Conservation (phyloP, 2,329 filamentous ascomycete species). For the Colletotrichum caudatum region DNA sequence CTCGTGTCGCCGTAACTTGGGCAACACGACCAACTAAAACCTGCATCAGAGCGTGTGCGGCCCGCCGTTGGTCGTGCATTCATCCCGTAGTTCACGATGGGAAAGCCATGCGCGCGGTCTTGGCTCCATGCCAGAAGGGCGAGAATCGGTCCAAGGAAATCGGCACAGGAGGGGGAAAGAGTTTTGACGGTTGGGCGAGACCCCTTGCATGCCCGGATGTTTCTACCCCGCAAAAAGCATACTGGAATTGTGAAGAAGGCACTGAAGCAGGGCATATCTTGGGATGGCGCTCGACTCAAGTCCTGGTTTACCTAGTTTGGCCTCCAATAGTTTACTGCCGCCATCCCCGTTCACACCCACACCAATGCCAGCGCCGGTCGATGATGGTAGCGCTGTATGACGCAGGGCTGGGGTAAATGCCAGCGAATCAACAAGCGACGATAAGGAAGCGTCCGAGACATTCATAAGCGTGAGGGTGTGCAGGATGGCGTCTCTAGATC, state of each 20-base stretch:
- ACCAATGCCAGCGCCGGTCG: constrained; percentile 29
- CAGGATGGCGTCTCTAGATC: constrained; percentile 31
- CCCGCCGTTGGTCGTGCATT: constrained; percentile 3
- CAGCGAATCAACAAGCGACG: constrained; percentile 32
- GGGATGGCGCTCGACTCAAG: constrained; percentile 31
- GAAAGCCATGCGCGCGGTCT: neutral
- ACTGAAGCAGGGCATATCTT: neutral
- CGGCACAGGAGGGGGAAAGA: constrained; percentile 11
- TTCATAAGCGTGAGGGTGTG: constrained; percentile 27
- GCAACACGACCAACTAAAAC: constrained; percentile 19
- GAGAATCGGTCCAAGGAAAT: constrained; percentile 9
- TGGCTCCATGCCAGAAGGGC: neutral
- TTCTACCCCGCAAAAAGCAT: constrained; percentile 40
- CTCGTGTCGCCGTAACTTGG: constrained; percentile 30
- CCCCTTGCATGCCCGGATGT: constrained; percentile 29
- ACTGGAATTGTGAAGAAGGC: neutral
- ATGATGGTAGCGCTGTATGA: constrained; percentile 36
- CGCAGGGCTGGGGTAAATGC: constrained; percentile 26
- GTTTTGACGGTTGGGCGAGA: constrained; percentile 1
- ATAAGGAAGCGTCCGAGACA: constrained; percentile 37
- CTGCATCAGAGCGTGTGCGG: constrained; percentile 22
- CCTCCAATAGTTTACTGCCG: constrained; percentile 16
- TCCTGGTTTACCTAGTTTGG: neutral
- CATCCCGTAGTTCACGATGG: neutral
- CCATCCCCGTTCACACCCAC: constrained; percentile 32